Percentiles rank a stretch among this genome's conserved stretches.
phyloP scores from a whole-genome alignment of 768 basidiomycete species.

The Hygrocybe coccinea region DNA sequence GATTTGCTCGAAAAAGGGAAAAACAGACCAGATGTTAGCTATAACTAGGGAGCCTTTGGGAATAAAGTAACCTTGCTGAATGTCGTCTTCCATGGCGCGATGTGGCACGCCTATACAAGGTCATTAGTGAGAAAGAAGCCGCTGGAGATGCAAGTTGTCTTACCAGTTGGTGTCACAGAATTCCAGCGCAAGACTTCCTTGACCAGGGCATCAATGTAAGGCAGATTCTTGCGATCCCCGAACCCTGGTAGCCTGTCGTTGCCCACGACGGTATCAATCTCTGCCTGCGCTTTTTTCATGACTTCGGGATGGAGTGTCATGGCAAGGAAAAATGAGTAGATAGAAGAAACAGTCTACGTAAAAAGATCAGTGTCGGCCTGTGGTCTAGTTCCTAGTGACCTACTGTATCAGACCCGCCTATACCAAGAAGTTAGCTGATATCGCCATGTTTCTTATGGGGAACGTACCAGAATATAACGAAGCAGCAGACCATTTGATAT shows the following conservation, averaged over 20 bases:
- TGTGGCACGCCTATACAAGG: constrained; percentile 46
- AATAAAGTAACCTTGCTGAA: constrained; percentile 58
- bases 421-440: constrained; percentile 1
- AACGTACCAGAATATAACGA: constrained; percentile 49
- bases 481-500: constrained; percentile 64
- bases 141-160: constrained; percentile 9
- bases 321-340: constrained; percentile 59
- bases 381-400: constrained; percentile 14
- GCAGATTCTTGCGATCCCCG: constrained; percentile 51
- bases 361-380: constrained; percentile 6
- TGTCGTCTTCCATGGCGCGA: constrained; percentile 53
- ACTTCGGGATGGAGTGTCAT: constrained; percentile 54
- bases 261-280: constrained; percentile 58
- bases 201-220: constrained; percentile 55
- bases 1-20: neutral
- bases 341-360: constrained; percentile 57
- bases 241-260: constrained; percentile 56
- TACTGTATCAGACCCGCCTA: constrained; percentile 58
- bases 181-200: constrained; percentile 57
- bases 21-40: constrained; percentile 45
- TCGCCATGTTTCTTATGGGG: neutral
- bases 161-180: constrained; percentile 42
- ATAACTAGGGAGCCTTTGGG: constrained; percentile 54
- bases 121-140: constrained; percentile 5
- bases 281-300: constrained; percentile 55